Evolutionary conservation across 2,329 filamentous ascomycete species (phyloP), one percentile per base, ranked within the genome.

Genomic region (Neonectria hederae): DNA sequence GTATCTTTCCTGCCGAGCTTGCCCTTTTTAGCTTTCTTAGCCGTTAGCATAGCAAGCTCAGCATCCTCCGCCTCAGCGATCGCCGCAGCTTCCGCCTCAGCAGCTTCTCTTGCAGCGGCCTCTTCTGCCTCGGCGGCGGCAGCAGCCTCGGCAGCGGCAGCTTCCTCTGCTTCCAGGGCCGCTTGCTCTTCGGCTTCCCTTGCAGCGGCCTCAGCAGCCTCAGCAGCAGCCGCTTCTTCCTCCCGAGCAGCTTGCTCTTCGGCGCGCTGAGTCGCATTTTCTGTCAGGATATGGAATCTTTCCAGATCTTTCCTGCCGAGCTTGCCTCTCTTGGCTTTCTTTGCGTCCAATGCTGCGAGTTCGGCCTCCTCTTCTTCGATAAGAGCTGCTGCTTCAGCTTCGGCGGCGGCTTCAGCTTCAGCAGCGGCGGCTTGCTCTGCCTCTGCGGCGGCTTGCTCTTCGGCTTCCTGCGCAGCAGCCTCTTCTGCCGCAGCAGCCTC

Each of bases 311-410:
- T 67, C 17, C 59, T 54, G 5, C 65, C 65, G 35, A 67, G 62
- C 22, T 51, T 67, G 21, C 66, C 65, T 65, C 80, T 79, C 72
- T 81, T 83, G 38, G 59, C 61, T 28, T 70, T 72, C 69, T 71
- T 72, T 9, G 77, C 78, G 54, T 79, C 76, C 57, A 76, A 76
- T 17, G 75, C 76, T 11, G 77, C 78, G 30, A 79, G 80, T 69
- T 83, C 80, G 38, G 80, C 77, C 8, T 77, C 79, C 61, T 82
- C 78, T 17, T 76, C 75, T 4, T 77, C 75, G 24, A 52, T 35
- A 4, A 43, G 26, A 17, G 58, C 63, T 21, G 58, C 58, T 9
- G 48, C 54, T 24, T 66, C 66, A 5, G 40, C 62, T 19, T 64
- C 57, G 42, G 76, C 74, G 38, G 74, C 74, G 51, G 80, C 79